Evolutionary conservation across 1,284 basidiomycete genomes (phyloP), one percentile per base, ranked within the genome.

Genomic region (Leccinum pachyderme): DNA sequence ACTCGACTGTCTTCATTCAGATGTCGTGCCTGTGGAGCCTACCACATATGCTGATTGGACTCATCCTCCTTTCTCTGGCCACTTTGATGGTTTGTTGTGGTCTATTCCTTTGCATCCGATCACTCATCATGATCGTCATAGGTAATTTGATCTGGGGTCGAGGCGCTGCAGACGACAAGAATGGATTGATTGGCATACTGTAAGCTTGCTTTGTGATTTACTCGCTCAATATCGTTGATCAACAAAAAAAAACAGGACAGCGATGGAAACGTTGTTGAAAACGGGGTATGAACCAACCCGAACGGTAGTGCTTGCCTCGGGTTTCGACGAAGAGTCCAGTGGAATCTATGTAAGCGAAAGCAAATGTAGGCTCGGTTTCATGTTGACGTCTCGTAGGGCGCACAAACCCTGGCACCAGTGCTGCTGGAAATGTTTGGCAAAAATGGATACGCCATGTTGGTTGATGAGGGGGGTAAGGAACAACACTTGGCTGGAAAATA

Each of bases 271-370:
- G 5, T 68, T 84, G 37, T 61, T 84, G 9, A 67, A 72, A 44
- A 65, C 66, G 35, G 76, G 71, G 33, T 82, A 77, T 67, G 62
- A 67, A 32, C 82, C 82, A 3, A 51, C 65, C 2, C 72, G 82
- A 22, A 77, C 77, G 0, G 72, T 86, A 49, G 76, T 87, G 6
- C 69, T 86, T 18, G 79, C 81, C 8, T 81, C 79, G 32, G 86
- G 86, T 9, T 82, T 81, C 57, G 86, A 88, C 64, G 86, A 88
- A 65, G 86, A 88, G 71, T 75, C 75, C 25, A 71, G 75, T 49
- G 83, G 83, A 35, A 73, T 74, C 46, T 75, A 79, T 47, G 71
- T 73, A 51, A 56, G 60, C 61, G 31, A 29, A 48, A 44, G 24
- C 4, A n/a, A 4, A 15, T 15, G 46, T 45, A 5, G 37, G 27